Percentiles rank a stretch among this genome's conserved stretches.
phyloP scores from a whole-genome alignment of 73 alveolate genomes.

The Paramecium sonneborni region DNA sequence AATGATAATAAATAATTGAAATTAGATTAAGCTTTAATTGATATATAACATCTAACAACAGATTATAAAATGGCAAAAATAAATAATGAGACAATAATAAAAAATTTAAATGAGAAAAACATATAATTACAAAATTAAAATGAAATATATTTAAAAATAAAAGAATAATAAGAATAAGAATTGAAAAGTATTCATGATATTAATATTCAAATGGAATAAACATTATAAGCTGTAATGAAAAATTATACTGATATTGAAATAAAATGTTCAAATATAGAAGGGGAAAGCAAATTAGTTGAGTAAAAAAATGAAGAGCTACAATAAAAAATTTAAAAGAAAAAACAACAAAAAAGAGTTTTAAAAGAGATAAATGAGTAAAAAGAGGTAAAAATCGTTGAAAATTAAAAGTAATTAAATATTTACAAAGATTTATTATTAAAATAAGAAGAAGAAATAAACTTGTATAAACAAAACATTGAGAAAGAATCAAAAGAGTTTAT shows the following conservation, averaged over 20 bases:
- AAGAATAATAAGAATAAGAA: not conserved
- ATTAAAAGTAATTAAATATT: not conserved
- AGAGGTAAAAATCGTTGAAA: not conserved
- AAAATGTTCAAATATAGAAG: not conserved
- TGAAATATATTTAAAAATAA: not conserved
- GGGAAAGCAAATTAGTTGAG: not conserved
- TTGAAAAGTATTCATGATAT: not conserved
- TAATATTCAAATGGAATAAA: not conserved
- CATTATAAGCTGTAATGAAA: not conserved
- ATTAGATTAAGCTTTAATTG: not conserved
- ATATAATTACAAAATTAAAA: not conserved
- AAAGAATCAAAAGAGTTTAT: not conserved
- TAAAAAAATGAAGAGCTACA: not conserved
- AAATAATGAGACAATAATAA: not conserved
- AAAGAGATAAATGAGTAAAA: not conserved
- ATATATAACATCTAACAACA: not conserved
- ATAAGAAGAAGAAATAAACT: not conserved
- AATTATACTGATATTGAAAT: not conserved
- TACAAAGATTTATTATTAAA: not conserved
- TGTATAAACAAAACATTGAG: not conserved
- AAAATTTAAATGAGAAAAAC: not conserved
- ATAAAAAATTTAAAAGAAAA: no score
- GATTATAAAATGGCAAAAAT: not conserved
- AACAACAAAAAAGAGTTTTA: no score
- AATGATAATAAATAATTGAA: not conserved